Percentiles rank a stretch among this genome's conserved stretches.
Evolutionary conservation across 306 rosid species (phyloP).

Genomic region (Cucumis melo): DNA sequence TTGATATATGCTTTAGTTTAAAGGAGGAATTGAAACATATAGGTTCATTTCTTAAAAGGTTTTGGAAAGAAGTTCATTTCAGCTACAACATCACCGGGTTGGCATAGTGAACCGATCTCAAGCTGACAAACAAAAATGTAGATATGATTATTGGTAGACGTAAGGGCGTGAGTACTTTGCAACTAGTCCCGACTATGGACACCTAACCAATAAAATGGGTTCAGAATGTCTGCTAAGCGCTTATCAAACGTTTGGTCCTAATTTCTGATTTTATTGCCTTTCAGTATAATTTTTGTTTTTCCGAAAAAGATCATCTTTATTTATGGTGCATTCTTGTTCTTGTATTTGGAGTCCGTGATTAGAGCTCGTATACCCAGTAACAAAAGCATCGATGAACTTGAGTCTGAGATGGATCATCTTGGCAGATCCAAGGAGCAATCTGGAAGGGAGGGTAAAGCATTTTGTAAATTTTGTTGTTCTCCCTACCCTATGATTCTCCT

Average conservation of each 20-base stretch:
- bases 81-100: slow-evolving; percentile 90
- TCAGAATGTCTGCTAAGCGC: slow-evolving; percentile 91
- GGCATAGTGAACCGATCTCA: slow-evolving; percentile 96
- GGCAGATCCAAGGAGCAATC: slow-evolving; percentile 27
- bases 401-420: slow-evolving; percentile 75
- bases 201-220: slow-evolving; percentile 78
- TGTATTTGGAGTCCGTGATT: slow-evolving; percentile 61
- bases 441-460: slow-evolving; percentile 91
- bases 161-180: slow-evolving; percentile 83
- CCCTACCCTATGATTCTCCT: not conserved
- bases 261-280: not conserved
- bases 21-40: not conserved
- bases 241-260: slow-evolving; percentile 61
- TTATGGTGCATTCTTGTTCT: slow-evolving; percentile 12
- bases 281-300: not conserved
- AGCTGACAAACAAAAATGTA: slow-evolving; percentile 78
- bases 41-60: slow-evolving; percentile 25
- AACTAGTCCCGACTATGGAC: slow-evolving; percentile 91
- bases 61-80: slow-evolving; percentile 86
- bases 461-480: slow-evolving; percentile 1
- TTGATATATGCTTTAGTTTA: not conserved
- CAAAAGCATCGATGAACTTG: slow-evolving; percentile 80
- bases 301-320: slow-evolving; percentile 2
- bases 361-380: slow-evolving; percentile 72
- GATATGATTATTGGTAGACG: slow-evolving; percentile 84